Percentiles rank a stretch among this genome's conserved stretches.
These are phyloP conservation scores for Arthrobotrys conoides DNA, from an alignment of 2,329 filamentous ascomycete genomes.

Conservation along the genomic window DNA sequence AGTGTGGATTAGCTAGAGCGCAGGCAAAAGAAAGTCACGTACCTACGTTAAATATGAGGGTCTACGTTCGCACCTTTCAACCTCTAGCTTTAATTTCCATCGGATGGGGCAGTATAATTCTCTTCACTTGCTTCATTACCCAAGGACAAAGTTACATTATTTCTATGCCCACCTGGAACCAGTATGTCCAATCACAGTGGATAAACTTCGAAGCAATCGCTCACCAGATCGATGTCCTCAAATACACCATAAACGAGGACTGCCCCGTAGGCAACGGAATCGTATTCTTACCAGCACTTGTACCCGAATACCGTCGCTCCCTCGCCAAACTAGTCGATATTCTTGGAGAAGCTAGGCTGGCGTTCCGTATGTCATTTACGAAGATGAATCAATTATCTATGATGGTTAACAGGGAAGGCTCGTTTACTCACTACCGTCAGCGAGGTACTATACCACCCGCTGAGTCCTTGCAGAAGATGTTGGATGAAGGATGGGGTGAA, in stretches of 20 bases:
- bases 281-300: not conserved
- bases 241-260: constrained; percentile 1
- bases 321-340: not conserved
- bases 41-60: no score
- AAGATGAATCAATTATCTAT: not conserved
- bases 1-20: no score
- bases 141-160: no score
- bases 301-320: constrained; percentile 6
- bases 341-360: not conserved
- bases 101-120: no score
- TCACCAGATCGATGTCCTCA: constrained; percentile 3
- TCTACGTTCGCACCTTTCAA: no score
- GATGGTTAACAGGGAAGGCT: no score
- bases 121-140: no score
- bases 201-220: not conserved
- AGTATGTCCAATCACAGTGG: not conserved
- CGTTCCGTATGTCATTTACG: not conserved
- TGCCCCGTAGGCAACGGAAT: not conserved
- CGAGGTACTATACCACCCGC: no score
- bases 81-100: no score
- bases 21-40: no score
- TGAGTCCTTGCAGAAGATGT: not conserved
- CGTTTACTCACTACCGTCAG: no score
- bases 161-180: no score
- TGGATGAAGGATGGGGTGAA: not conserved